These are phyloP conservation scores for Sanghuangporus weigelae DNA, from an alignment of 1,284 basidiomycete species.

Conservation along the genomic window DNA sequence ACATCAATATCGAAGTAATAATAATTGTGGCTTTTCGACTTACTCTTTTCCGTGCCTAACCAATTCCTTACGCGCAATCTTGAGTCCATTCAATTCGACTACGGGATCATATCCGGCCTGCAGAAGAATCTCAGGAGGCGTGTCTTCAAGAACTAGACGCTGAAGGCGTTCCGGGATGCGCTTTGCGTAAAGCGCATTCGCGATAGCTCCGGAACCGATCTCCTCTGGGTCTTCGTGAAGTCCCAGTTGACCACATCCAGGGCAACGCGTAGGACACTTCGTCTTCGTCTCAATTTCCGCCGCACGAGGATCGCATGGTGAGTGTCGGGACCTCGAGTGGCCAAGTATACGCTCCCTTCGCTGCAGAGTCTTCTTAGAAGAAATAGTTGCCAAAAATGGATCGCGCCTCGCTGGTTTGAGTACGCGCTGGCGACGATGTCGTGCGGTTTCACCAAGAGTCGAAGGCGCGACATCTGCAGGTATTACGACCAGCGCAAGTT, in stretches of 20 bases:
- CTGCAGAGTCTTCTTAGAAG: background rate
- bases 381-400: background rate
- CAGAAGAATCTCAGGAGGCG: background rate
- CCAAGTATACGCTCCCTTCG: background rate
- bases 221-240: background rate
- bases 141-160: background rate
- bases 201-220: background rate
- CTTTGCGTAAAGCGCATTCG: background rate
- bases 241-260: no score
- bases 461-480: background rate
- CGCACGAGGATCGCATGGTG: no score
- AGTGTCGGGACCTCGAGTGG: no score
- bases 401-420: background rate
- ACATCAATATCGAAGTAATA: background rate
- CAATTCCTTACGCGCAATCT: slow-evolving; percentile 1
- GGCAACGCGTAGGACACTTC: background rate
- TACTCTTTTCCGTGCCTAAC: slow-evolving; percentile 2
- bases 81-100: background rate
- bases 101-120: background rate
- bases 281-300: background rate
- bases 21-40: background rate
- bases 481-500: background rate
- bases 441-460: background rate
- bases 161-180: slow-evolving; percentile 1
- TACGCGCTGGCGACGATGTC: background rate